phyloP scores from a whole-genome alignment of 2,329 filamentous ascomycete genomes.

The Emericellopsis atlantica region DNA sequence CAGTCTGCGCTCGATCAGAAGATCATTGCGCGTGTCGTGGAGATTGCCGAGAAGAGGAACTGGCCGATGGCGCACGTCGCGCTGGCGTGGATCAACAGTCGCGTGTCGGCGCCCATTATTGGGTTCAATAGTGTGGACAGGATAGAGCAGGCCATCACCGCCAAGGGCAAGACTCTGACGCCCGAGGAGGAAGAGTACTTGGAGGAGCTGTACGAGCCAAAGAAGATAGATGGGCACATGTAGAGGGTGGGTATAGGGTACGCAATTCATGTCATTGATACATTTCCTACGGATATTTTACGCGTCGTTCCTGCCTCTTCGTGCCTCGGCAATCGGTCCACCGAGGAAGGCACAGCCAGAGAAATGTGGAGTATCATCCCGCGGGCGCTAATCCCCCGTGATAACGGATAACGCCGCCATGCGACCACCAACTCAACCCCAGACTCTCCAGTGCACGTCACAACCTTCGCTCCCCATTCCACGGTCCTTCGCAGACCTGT shows the following conservation, averaged over 20 bases:
- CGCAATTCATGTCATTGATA: no score
- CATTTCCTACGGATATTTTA: no score
- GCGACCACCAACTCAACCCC: no score
- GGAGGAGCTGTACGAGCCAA: slow-evolving; percentile 46
- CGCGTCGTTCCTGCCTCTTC: no score
- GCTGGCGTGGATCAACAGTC: slow-evolving; percentile 47
- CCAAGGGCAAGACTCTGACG: slow-evolving; percentile 30
- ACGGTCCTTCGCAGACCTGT: no score
- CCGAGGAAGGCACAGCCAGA: no score
- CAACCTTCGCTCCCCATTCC: no score
- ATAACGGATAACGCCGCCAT: neutral
- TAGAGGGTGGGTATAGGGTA: neutral
- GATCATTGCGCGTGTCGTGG: slow-evolving; percentile 19
- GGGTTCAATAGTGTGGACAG: slow-evolving; percentile 43
- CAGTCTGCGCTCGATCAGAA: slow-evolving; percentile 2
- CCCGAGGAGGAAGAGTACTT: slow-evolving; percentile 47
- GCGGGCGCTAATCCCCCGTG: neutral
- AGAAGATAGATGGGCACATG: slow-evolving; percentile 19
- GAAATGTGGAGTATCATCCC: neutral
- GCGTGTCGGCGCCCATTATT: slow-evolving; percentile 44
- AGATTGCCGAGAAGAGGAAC: slow-evolving; percentile 41
- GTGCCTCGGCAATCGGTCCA: no score
- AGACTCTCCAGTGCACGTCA: no score
- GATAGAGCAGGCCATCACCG: slow-evolving; percentile 54
- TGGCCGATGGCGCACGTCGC: slow-evolving; percentile 52